These are phyloP conservation scores for Combretum micranthum DNA, from an alignment of 345 rosid genomes.

Conservation along the genomic window DNA sequence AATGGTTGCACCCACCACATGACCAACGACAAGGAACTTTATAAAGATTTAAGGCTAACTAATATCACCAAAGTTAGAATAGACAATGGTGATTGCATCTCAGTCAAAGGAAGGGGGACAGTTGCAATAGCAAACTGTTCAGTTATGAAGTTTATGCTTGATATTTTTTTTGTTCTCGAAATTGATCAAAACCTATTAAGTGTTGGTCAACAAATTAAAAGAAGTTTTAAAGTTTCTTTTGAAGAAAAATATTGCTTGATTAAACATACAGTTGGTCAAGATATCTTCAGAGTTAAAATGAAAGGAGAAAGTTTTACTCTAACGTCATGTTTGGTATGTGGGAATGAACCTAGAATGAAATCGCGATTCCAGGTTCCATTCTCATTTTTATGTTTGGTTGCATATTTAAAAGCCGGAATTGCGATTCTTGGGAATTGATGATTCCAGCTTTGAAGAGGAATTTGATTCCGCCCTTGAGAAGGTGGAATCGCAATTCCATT, in stretches of 20 bases:
- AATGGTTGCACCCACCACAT: slow-evolving; percentile 10
- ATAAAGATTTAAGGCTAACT: no score
- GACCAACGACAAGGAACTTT: not conserved
- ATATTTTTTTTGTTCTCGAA: slow-evolving; percentile 7
- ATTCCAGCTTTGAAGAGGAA: no score
- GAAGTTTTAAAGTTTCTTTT: not conserved
- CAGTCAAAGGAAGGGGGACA: not conserved
- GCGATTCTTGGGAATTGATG: no score
- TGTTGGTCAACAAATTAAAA: slow-evolving; percentile 8
- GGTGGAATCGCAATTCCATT: no score
- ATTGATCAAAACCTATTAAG: slow-evolving; percentile 13
- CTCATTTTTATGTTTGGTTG: no score
- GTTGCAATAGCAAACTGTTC: not conserved
- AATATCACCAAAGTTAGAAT: no score
- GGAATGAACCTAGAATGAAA: no score
- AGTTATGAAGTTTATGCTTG: not conserved
- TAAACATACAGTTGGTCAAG: not conserved
- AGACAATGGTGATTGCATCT: not conserved
- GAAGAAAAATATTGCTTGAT: slow-evolving; percentile 8
- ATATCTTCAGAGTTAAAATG: not conserved
- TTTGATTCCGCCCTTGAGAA: no score
- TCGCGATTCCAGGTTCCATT: no score
- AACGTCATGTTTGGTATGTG: no score
- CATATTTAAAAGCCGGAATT: no score
- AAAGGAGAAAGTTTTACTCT: slow-evolving; percentile 31